Base-by-base conservation (phyloP, 805 yeast species). In the Lachancea fermentati region DNA sequence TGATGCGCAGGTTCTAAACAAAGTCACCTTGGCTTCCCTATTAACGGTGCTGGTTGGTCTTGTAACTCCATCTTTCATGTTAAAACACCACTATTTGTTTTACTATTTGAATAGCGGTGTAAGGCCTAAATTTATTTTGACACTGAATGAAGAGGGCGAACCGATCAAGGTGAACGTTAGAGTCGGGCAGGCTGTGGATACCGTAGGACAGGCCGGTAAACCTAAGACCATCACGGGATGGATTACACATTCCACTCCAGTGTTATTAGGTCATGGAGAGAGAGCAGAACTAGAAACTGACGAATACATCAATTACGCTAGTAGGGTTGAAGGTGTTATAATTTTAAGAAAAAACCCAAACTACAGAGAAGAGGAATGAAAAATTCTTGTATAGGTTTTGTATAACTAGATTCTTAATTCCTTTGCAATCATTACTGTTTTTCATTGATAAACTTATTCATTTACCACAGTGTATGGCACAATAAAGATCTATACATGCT, bases 231-330 rank as follows among this genome's bases (percentile, higher is more conserved):
- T 93, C 35, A 93, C 99, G 3, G 99, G 99, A 28, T 93, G 98
- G 98, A 97, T 93, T 15, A 93, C 99, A 1, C 98, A 93, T 58
- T 85, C 93, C 4, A 93, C 99, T 0, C 99, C 99, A 0, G 99
- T 93, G 15, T 70, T 93, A 52, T 72, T 93, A 42, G 89, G 93
- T 30, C 80, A 81, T 52, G 97, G 97, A 32, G 99, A 93, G 64
- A 75, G 97, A 47, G 99, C 98, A 0, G 99, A 93, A 64, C 71
- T 93, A 51, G 99, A 94, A 60, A 69, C 64, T 41, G 88, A 85
- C 52, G 96, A 93, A 66, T 93, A 89, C 67, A 72, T 85, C 46
- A 79, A 95, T 45, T 73, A 87, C 52, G 76, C 93, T 8, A 75
- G 79, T 43, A 76, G 89, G 32, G 71, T 93, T 49, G 99, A 93